Percentiles rank a stretch among this genome's conserved stretches.
Evolutionary conservation across 2,329 filamentous ascomycete species (phyloP).

Genomic region (Hymenoscyphus linearis): DNA sequence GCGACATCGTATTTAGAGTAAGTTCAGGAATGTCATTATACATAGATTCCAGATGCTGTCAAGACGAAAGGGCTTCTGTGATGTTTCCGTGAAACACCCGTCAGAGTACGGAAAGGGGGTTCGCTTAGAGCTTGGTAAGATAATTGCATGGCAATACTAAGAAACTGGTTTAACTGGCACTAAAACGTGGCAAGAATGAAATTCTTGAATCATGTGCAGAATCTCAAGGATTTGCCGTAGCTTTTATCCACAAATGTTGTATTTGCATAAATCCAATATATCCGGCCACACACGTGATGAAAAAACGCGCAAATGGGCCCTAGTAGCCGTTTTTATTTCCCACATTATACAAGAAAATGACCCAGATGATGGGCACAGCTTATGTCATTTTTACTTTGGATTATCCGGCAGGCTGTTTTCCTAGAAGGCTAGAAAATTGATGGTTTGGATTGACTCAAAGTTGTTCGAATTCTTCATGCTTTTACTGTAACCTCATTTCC

Average conservation of each 20-base stretch:
- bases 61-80: too few relatives aligned
- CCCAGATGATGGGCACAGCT: neutral
- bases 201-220: neutral
- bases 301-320: neutral
- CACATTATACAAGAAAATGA: neutral
- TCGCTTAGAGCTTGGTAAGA: neutral
- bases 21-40: too few relatives aligned
- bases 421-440: too few relatives aligned
- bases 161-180: too few relatives aligned
- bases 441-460: too few relatives aligned
- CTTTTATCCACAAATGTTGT: neutral
- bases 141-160: neutral
- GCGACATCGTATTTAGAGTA: too few relatives aligned
- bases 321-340: neutral
- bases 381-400: neutral
- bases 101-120: neutral
- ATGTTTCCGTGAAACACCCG: too few relatives aligned
- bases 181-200: neutral
- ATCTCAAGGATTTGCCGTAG: neutral
- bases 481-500: neutral
- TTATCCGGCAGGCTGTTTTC: too few relatives aligned
- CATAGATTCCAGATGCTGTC: too few relatives aligned
- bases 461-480: too few relatives aligned
- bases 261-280: neutral
- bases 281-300: neutral